Conservation (phyloP, 768 basidiomycete genomes). For the Hysterangium stoloniferum region DNA sequence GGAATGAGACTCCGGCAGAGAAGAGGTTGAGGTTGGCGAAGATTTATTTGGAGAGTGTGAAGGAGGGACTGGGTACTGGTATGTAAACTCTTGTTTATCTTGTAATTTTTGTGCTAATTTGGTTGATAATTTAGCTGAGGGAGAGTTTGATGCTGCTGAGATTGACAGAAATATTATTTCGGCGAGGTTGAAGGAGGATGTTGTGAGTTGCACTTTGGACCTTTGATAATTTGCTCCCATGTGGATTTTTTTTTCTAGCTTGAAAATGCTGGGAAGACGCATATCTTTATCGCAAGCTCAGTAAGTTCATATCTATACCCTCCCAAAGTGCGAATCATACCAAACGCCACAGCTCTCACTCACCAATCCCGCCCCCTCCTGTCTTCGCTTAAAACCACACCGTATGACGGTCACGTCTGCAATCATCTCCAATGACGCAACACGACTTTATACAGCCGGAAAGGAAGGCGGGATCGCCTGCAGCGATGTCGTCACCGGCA, state of each 20-base stretch:
- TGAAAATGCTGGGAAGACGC: slow-evolving; percentile 82
- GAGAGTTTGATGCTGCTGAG: slow-evolving; percentile 92
- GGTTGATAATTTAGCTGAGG: slow-evolving; percentile 47
- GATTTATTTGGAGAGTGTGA: slow-evolving; percentile 80
- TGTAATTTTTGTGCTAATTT: background rate
- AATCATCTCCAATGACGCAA: slow-evolving; percentile 62
- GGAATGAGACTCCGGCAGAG: slow-evolving; percentile 85
- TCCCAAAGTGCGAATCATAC: too few relatives aligned
- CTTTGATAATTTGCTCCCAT: background rate
- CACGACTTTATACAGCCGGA: slow-evolving; percentile 76
- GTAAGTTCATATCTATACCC: slow-evolving; percentile 34
- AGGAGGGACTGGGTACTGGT: slow-evolving; percentile 52
- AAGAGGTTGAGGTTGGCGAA: slow-evolving; percentile 88
- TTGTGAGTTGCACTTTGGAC: slow-evolving; percentile 32
- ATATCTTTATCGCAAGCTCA: slow-evolving; percentile 68
- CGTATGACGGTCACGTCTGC: slow-evolving; percentile 77
- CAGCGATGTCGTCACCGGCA: slow-evolving; percentile 67
- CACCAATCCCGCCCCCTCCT: slow-evolving; percentile 31
- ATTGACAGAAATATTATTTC: slow-evolving; percentile 91
- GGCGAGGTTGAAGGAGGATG: slow-evolving; percentile 85
- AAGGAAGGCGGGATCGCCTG: slow-evolving; percentile 90
- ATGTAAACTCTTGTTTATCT: slow-evolving; percentile 11
- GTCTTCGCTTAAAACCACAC: slow-evolving; percentile 64
- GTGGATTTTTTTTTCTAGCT: slow-evolving; percentile 30
- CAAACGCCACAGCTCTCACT: background rate